Evolutionary conservation across 331 rosid species (phyloP), one percentile per base, ranked within the genome.

Genomic region (Ulmus americana): DNA sequence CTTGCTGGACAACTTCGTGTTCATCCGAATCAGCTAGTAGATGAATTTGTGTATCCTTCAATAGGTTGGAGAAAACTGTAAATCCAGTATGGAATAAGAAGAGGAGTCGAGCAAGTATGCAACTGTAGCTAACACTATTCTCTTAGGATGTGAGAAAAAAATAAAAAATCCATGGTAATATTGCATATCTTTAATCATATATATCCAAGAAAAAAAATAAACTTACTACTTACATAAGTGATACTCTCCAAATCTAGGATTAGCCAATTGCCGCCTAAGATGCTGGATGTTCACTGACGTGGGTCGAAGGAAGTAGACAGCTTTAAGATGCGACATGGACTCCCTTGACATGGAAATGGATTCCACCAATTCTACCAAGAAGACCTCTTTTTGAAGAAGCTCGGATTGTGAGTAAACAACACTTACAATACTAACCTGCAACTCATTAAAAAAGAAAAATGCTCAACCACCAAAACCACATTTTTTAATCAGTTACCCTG

Each of bases 31-130:
- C 98, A 51, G 97, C 98, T 71, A 94, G 81, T 44, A 75, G 41
- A 67, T 87, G 97, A 81, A 94, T 85, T 75, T 94, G 95, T 68
- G 89, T 78, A 77, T 90, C 95, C 91, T 87, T 90, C 95, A 94
- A 68, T 69, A 94, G 72, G 88, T 87, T 94, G 90, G 98, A 89
- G 95, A 92, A 87, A 85, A 85, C 95, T 92, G 95, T 64, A 75
- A 85, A 74, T 72, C 79, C 79, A 66, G 73, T 65, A 79, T 60
- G 40, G 67, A 55, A 76, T 70, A 40, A 74, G 55, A 56, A 74
- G 46, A 39, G 56, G 70, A 62, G 63, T 62, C 53, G 56, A 61
- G 35, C 20, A 20, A 55, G 35, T 10, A 22, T 10, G 20, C 35
- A 35, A 39, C 59, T 49, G 8, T 14, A 38, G 49, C 39, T 16